These are phyloP conservation scores for Hericium coralloides DNA, from an alignment of 768 basidiomycete genomes.

Conservation along the genomic window DNA sequence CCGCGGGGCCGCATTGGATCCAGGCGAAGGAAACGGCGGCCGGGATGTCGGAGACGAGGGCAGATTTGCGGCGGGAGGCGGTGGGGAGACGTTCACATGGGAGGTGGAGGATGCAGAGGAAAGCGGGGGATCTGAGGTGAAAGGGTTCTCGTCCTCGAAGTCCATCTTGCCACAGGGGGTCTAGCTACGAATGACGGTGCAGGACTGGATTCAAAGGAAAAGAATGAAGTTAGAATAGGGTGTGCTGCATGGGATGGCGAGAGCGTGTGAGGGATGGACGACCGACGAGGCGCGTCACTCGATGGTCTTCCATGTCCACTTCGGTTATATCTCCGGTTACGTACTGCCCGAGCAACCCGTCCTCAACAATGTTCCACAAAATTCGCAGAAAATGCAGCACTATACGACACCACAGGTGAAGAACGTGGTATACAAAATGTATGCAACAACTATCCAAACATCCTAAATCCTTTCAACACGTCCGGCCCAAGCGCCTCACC, in stretches of 20 bases:
- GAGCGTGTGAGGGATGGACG: not conserved
- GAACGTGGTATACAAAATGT: not conserved
- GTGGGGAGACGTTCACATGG: conserved; percentile 47
- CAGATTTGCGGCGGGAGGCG: conserved; percentile 28
- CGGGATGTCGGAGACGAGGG: conserved; percentile 35
- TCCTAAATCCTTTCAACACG: conserved; percentile 2
- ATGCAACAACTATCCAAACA: conserved; percentile 1
- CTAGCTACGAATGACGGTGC: too few relatives aligned
- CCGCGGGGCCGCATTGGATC: conserved; percentile 39
- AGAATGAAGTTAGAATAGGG: not conserved
- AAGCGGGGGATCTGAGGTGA: conserved; percentile 24
- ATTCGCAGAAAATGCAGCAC: too few relatives aligned
- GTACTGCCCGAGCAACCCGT: not conserved
- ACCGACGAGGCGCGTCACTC: not conserved
- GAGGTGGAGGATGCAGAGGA: conserved; percentile 45
- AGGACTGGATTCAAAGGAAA: too few relatives aligned
- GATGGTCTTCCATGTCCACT: not conserved
- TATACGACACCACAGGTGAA: too few relatives aligned
- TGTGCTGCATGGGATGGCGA: not conserved
- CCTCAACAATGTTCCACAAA: too few relatives aligned
- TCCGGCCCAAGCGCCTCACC: not conserved
- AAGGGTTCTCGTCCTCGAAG: conserved; percentile 35
- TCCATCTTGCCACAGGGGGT: conserved; percentile 19
- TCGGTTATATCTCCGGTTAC: not conserved
- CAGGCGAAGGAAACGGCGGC: conserved; percentile 46